Evolutionary conservation across 2,329 filamentous ascomycete genomes (phyloP).

Genomic region (Chaetomiaceae sp.): DNA sequence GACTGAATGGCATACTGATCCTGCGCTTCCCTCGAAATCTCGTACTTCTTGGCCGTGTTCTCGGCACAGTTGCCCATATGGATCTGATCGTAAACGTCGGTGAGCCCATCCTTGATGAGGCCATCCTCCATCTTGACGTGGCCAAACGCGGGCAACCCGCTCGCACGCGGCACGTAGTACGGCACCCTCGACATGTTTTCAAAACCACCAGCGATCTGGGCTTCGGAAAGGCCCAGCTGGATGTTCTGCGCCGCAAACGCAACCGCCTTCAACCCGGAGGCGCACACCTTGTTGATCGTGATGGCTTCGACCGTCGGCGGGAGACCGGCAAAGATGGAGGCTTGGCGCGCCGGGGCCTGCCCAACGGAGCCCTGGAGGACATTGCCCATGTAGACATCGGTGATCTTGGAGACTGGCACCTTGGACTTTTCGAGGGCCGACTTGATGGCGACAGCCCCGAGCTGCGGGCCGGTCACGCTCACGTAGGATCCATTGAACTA

Average conservation of each 20-base stretch:
- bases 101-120: slow-evolving; percentile 88
- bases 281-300: slow-evolving; percentile 98
- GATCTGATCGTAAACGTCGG: slow-evolving; percentile 93
- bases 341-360: slow-evolving; percentile 89
- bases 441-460: slow-evolving; percentile 88
- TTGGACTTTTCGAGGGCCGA: slow-evolving; percentile 82
- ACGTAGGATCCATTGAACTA: slow-evolving; percentile 94
- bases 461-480: slow-evolving; percentile 76
- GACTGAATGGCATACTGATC: slow-evolving; percentile 86
- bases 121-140: slow-evolving; percentile 86
- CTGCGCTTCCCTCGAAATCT: slow-evolving; percentile 77
- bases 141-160: slow-evolving; percentile 77
- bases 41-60: slow-evolving; percentile 83
- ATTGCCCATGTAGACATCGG: slow-evolving; percentile 96
- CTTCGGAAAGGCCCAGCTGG: slow-evolving; percentile 82
- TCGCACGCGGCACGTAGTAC: slow-evolving; percentile 82
- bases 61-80: slow-evolving; percentile 99
- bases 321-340: slow-evolving; percentile 81
- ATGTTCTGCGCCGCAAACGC: slow-evolving; percentile 89
- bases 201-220: slow-evolving; percentile 91
- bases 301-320: slow-evolving; percentile 76
- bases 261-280: slow-evolving; percentile 90
- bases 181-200: slow-evolving; percentile 96
- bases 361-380: slow-evolving; percentile 80
- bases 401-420: slow-evolving; percentile 74